Conservation (phyloP, 208 protist species). For the Crithidia sp. region DNA sequence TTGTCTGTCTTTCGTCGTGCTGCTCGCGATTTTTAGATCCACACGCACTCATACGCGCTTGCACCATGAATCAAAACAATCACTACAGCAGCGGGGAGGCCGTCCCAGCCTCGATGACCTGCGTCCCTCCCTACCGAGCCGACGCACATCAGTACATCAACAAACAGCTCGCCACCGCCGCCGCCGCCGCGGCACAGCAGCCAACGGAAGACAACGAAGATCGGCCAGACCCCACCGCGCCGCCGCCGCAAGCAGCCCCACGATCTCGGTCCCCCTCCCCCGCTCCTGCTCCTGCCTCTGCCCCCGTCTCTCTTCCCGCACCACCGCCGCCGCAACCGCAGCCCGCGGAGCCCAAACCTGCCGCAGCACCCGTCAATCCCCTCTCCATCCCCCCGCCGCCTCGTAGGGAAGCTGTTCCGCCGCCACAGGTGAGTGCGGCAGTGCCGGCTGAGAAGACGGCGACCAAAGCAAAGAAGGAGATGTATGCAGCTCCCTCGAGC, state of each 20-base stretch:
- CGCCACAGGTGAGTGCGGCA: background rate
- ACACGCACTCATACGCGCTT: too few species aligned
- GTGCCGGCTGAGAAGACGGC: too few species aligned
- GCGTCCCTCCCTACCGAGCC: slow-evolving; percentile 23
- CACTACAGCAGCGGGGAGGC: background rate
- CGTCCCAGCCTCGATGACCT: slow-evolving; percentile 4
- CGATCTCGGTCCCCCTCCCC: too few species aligned
- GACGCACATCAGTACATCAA: slow-evolving; percentile 13
- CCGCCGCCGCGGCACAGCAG: background rate
- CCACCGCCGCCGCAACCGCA: background rate
- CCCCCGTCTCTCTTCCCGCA: background rate
- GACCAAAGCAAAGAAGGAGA: too few species aligned
- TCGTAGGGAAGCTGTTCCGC: background rate
- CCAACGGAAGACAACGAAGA: background rate
- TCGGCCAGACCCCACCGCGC: slow-evolving; percentile 2
- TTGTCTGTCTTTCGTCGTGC: too few species aligned
- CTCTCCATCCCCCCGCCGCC: background rate
- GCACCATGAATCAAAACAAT: slow-evolving; percentile 3
- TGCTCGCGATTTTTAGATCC: too few species aligned
- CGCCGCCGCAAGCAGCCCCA: background rate
- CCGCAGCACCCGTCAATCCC: background rate
- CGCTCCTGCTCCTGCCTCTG: too few species aligned
- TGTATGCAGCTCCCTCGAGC: too few species aligned
- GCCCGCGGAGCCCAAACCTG: too few species aligned
- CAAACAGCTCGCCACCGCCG: slow-evolving; percentile 5